These are phyloP conservation scores for Polygonum maritimum DNA, from an alignment of 148 eudicot species.

Conservation along the genomic window DNA sequence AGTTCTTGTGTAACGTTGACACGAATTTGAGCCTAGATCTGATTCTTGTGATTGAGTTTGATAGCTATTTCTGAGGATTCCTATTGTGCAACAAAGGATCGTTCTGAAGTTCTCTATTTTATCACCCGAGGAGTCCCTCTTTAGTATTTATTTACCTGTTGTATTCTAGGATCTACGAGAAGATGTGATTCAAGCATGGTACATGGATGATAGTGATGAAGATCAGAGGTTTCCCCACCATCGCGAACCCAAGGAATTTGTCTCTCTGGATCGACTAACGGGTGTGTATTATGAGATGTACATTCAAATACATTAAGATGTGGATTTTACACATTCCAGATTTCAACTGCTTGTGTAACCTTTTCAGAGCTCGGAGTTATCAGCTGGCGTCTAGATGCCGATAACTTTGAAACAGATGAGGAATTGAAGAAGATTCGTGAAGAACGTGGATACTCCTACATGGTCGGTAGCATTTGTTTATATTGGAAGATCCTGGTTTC, in stretches of 20 bases:
- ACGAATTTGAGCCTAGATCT: neutral
- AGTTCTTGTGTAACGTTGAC: neutral
- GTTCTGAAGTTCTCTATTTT: neutral
- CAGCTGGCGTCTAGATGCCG: slow-evolving; percentile 90
- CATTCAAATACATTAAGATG: neutral
- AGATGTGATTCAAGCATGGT: slow-evolving; percentile 95
- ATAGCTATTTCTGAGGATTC: neutral
- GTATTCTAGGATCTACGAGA: slow-evolving; percentile 59
- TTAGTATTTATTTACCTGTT: neutral
- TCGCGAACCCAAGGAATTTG: slow-evolving; percentile 69
- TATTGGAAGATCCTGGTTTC: neutral
- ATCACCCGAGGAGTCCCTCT: neutral
- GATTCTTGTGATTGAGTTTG: neutral
- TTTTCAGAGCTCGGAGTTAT: slow-evolving; percentile 72
- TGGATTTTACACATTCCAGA: neutral
- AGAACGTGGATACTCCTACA: slow-evolving; percentile 81
- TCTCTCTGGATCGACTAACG: slow-evolving; percentile 64
- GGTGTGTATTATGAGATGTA: slow-evolving; percentile 21
- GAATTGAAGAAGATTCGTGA: slow-evolving; percentile 78
- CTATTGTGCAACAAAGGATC: neutral
- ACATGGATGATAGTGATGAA: slow-evolving; percentile 83
- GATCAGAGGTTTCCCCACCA: slow-evolving; percentile 96
- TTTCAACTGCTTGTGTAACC: neutral
- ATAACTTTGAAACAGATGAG: slow-evolving; percentile 86
- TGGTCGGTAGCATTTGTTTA: slow-evolving; percentile 33